phyloP scores from a whole-genome alignment of 73 alveolate genomes.

The Symbiodinium pilosum region DNA sequence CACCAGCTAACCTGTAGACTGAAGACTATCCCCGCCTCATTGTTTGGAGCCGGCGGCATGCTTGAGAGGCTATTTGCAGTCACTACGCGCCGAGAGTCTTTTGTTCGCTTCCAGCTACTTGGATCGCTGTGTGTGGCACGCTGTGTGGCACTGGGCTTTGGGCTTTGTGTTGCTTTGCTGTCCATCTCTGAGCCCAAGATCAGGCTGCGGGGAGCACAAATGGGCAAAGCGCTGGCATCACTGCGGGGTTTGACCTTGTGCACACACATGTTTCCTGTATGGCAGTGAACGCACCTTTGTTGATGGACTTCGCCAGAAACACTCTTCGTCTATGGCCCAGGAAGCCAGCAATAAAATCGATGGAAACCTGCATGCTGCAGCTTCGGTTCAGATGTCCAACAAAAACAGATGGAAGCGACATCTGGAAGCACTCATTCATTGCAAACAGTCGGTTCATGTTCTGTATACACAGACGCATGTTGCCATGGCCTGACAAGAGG shows the following conservation, averaged over 20 bases:
- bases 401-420: background rate
- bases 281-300: no score
- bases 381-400: background rate
- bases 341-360: constrained; percentile 58
- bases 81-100: no score
- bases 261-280: no score
- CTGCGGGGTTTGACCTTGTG: no score
- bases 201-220: background rate
- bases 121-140: no score
- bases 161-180: background rate
- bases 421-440: background rate
- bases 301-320: no score
- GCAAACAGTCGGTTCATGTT: background rate
- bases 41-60: background rate
- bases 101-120: no score
- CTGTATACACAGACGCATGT: background rate
- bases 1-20: no score
- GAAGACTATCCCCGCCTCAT: no score
- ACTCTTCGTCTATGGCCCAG: no score
- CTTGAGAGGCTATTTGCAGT: no score
- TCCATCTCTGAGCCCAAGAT: background rate
- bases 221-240: no score
- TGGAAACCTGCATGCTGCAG: constrained; percentile 9
- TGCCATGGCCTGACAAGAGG: constrained; percentile 51
- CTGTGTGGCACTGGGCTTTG: background rate